Conservation (phyloP, 2,329 filamentous ascomycete species). For the Pseudogymnoascus sp. region DNA sequence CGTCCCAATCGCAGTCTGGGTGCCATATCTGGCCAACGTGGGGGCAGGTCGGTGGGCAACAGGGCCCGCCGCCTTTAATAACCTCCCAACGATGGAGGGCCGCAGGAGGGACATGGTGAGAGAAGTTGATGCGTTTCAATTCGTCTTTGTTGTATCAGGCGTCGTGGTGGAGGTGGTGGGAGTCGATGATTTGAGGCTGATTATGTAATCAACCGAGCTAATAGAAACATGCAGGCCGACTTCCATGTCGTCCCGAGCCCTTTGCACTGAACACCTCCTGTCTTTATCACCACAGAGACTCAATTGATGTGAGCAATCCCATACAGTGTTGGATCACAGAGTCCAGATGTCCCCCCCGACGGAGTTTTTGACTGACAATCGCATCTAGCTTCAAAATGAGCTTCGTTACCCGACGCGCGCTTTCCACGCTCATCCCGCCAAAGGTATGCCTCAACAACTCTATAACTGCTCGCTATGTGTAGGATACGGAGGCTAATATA, state of each 20-base stretch:
- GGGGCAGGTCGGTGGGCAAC: constrained; percentile 31
- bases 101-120: constrained; percentile 58
- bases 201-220: constrained; percentile 17
- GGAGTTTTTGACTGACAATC: constrained; percentile 23
- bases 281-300: constrained; percentile 21
- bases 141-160: constrained; percentile 8
- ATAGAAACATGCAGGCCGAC: constrained; percentile 9
- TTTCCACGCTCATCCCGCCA: constrained; percentile 97
- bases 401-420: constrained; percentile 80
- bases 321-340: neutral
- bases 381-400: constrained; percentile 62
- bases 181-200: constrained; percentile 8
- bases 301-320: constrained; percentile 22
- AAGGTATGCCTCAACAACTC: constrained; percentile 57
- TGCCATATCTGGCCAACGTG: constrained; percentile 44
- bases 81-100: constrained; percentile 41
- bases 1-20: constrained; percentile 33
- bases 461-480: neutral
- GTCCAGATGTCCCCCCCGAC: neutral
- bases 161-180: constrained; percentile 10
- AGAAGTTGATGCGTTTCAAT: constrained; percentile 10
- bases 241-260: constrained; percentile 12
- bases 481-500: constrained; percentile 12
- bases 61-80: constrained; percentile 40
- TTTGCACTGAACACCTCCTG: constrained; percentile 15